Base-by-base conservation (phyloP, 1,284 basidiomycete genomes). In the Trichosporon ovoides region DNA sequence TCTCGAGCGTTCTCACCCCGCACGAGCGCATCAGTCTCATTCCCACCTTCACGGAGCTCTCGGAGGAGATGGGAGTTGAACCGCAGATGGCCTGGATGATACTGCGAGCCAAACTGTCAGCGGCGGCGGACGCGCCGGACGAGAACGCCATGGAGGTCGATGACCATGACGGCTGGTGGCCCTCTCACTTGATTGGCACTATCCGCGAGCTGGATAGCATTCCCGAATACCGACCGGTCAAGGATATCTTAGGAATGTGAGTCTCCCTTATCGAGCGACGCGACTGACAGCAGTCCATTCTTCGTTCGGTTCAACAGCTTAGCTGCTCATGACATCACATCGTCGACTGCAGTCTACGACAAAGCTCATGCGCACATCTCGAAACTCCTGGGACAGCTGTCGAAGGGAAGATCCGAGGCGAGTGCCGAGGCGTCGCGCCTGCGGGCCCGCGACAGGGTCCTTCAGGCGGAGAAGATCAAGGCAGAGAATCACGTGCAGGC, bases 231-330 rank as follows among this genome's bases (percentile, higher is more conserved):
- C 3, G 68, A 65, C 4, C 66, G 7, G 43, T 64, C 28, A 70
- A 69, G 53, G 62, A 55, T 6, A 49, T 70, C 22, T 58, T 72
- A 57, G 64, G 57, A 38, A 52, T 38, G 54, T 61, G 24, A 55
- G 59, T 56, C n/a, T n/a, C n/a, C n/a, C n/a, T 51, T 53, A 40
- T 13, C 14, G n/a, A 12, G 35, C 7, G 33, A 13, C 9, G 35
- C 16, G 7, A 13, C 59, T 62, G 48, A 65, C 52, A 9, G 4
- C 24, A 56, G 60, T 24, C 87, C 85, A 2, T 97, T 97, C 78
- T 94, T 92, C 67, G 79, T 90, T 40, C 91, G 91, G 0, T 98
- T 96, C 78, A 97, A 94, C 94, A 91, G 95, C 72, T 75, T 97
- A 55, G 88, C 89, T 0, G 87, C 87, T 24, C 89, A 91, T 66